Base-by-base conservation (phyloP, 73 alveolate species). In the Symbiodinium pilosum region DNA sequence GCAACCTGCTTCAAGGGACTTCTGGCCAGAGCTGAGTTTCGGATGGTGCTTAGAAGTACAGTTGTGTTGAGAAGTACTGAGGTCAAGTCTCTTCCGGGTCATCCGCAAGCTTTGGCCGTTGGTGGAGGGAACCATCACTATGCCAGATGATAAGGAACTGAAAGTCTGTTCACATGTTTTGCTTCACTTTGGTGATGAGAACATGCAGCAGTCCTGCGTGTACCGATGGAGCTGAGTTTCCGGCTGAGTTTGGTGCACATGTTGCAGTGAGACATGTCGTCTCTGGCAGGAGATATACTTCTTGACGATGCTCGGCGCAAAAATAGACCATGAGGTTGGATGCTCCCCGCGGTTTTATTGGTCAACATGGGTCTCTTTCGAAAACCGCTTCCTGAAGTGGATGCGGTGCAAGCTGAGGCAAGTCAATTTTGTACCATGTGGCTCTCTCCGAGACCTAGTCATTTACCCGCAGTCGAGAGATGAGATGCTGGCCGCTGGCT, bases 71-170 rank as follows among this genome's bases (percentile, higher is more conserved):
- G n/a, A n/a, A n/a, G n/a, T n/a, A n/a, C 88, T 40, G 59, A 81
- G 88, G 88, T 84, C 98, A 36, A 93, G 98, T 84, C 84, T 93
- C 47, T 93, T 93, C 24, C 98, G 98, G 34, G 98, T 93, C 85
- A 93, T 77, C 43, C 91, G 98, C 44, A 93, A 93, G 84, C 98
- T 93, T 40, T 93, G 98, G 98, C 98, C 98, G 8, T 68, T 93
- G 84, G 98, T 93, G 26, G 98, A 93, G 64, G 98, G 98, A 11
- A 93, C 98, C 12, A 93, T 93, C 68, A 93, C 98, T 24, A 93
- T 93, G 98, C 98, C 98, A 26, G 89, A 81, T 1, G 98, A 93
- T 84, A 77, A 93, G 84, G 96, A 39, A 20, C 38, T 41, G 39
- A 6, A 47, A 14, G 59, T 47, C 59, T 47, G 6, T 47, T 47